Conservation (phyloP, 805 yeast genomes). For the Starmerella geochares region DNA sequence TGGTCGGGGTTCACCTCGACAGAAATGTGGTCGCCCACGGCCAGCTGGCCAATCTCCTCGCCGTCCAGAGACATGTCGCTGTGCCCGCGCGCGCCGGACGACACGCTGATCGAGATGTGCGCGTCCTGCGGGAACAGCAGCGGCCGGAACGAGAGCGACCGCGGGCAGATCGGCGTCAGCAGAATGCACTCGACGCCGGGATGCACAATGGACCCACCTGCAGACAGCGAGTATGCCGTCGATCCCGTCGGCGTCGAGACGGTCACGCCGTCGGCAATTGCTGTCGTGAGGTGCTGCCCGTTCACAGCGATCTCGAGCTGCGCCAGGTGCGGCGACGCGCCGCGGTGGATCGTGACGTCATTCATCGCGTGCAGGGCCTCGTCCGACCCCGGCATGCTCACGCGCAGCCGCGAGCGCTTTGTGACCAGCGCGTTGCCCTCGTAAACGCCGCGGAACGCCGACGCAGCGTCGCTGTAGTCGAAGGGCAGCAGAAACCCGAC, state of each 20-base stretch:
- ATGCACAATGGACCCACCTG: slow-evolving; percentile 90
- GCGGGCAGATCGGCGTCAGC: slow-evolving; percentile 83
- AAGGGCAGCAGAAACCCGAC: slow-evolving; percentile 83
- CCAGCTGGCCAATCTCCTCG: slow-evolving; percentile 55
- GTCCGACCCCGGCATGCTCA: slow-evolving; percentile 8
- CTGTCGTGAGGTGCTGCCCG: slow-evolving; percentile 73
- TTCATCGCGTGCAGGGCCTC: slow-evolving; percentile 72
- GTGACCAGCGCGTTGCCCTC: slow-evolving; percentile 60
- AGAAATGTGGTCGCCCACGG: slow-evolving; percentile 49
- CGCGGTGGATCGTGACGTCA: slow-evolving; percentile 80
- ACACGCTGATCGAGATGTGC: slow-evolving; percentile 40
- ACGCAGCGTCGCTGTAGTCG: slow-evolving; percentile 52
- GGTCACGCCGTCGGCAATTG: slow-evolving; percentile 84
- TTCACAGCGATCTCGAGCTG: slow-evolving; percentile 77
- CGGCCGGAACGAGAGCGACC: slow-evolving; percentile 85
- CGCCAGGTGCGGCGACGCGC: slow-evolving; percentile 75
- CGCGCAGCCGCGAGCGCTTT: slow-evolving; percentile 55
- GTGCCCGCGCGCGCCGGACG: slow-evolving; percentile 32
- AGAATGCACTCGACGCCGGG: slow-evolving; percentile 76
- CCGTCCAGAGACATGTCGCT: slow-evolving; percentile 72
- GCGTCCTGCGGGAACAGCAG: slow-evolving; percentile 69
- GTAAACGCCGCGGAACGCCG: slow-evolving; percentile 57
- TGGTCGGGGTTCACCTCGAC: slow-evolving; percentile 27
- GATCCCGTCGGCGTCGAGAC: slow-evolving; percentile 90
- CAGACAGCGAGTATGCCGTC: slow-evolving; percentile 78